Base-by-base conservation (phyloP, 1,139 yeast species). In the Nakaseomyces nivariensis region DNA sequence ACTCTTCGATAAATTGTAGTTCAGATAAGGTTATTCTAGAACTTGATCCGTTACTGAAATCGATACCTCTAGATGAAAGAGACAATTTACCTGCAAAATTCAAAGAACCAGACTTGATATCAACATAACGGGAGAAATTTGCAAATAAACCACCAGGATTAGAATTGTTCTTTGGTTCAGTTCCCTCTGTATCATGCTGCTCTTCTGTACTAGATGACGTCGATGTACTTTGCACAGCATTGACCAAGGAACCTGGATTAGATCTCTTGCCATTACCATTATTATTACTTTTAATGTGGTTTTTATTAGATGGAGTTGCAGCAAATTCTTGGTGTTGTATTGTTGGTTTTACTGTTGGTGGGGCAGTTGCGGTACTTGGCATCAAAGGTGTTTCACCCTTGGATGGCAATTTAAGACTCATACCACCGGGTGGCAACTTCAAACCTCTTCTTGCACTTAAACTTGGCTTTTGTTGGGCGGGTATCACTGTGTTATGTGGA, bases 31-130 rank as follows among this genome's bases (percentile, higher is more conserved):
- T 84, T 44, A 94, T 88, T 52, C 86, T 75, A 68, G 92, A 90
- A 47, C 89, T 82, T 4, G 90, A 79, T 0, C 98, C 98, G 47
- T 86, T 81, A 45, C 87, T 79, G 60, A 92, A 92, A 65, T 89
- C 95, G 43, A 92, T 83, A 45, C 98, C 98, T 57, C 86, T 80
- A 0, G 97, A 83, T 61, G 92, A 95, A 48, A 92, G 71, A 0
- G 96, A 87, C 3, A 97, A 89, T 64, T 92, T 90, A 22, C 97
- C 97, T 1, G 92, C 85, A 65, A 92, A 92, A 62, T 88, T 90
- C 51, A 92, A 75, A 13, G 90, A 81, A 1, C 98, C 98, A 0
- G 95, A 85, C 61, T 87, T 85, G 58, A 92, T 82, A 68, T 92
- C 97, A 38, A 92, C 80, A 63, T 87, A 90, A 62, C 87, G 85